These are phyloP conservation scores for Trichoderma brevicompactum DNA, from an alignment of 2,329 filamentous ascomycete genomes.

Conservation along the genomic window DNA sequence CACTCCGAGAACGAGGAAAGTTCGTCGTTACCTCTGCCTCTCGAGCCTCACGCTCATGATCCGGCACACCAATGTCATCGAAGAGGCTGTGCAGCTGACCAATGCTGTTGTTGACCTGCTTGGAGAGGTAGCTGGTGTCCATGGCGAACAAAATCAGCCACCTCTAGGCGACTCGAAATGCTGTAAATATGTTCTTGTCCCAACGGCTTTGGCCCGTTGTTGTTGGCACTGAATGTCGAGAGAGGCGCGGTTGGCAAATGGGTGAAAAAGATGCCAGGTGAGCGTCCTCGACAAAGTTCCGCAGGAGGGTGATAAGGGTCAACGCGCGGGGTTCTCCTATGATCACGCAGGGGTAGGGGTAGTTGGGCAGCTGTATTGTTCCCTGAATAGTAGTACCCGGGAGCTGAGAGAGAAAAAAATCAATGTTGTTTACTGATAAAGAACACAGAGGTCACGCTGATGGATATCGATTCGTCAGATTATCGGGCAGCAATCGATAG, in stretches of 20 bases:
- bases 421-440: conserved; percentile 22
- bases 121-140: conserved; percentile 90
- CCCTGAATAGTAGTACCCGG: background rate
- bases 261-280: background rate
- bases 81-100: conserved; percentile 91
- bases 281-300: background rate
- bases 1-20: background rate
- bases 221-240: background rate
- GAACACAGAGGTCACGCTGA: background rate
- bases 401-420: background rate
- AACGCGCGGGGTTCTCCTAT: conserved; percentile 20
- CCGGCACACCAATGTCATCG: conserved; percentile 95
- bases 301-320: background rate
- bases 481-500: conserved; percentile 6
- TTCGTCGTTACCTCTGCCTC: conserved; percentile 74
- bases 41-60: conserved; percentile 86
- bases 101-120: conserved; percentile 94
- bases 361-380: conserved; percentile 7
- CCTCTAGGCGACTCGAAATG: conserved; percentile 15
- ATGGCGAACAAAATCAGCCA: conserved; percentile 51
- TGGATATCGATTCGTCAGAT: background rate
- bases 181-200: conserved; percentile 5
- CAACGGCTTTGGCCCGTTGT: background rate
- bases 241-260: background rate
- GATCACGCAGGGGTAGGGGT: conserved; percentile 10